These are phyloP conservation scores for Sporobolomyces phaffii DNA, from an alignment of 768 basidiomycete species.

Conservation along the genomic window DNA sequence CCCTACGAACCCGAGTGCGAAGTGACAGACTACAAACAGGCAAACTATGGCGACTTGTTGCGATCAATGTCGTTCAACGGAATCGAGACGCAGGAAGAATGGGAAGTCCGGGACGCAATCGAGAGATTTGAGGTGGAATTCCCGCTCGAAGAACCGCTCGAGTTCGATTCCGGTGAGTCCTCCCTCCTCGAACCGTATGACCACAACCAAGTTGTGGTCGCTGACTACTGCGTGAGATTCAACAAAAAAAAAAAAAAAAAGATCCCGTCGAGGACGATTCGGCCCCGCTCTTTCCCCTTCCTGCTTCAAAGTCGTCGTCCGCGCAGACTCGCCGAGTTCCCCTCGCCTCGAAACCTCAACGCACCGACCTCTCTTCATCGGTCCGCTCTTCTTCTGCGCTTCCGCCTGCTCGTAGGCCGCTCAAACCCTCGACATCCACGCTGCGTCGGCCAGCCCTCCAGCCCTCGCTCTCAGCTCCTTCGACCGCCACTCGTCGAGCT, in stretches of 20 bases:
- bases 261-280: neutral
- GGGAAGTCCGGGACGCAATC: slow-evolving; percentile 1
- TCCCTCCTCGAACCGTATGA: too few species aligned
- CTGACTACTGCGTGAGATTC: neutral
- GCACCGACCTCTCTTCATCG: neutral
- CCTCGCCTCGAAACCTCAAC: neutral
- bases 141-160: neutral
- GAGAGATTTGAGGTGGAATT: neutral
- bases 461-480: neutral
- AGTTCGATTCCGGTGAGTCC: neutral
- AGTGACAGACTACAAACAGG: neutral
- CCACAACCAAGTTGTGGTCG: neutral
- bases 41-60: neutral
- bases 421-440: neutral
- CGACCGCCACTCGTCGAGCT: neutral
- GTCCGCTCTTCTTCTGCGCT: neutral
- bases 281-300: neutral
- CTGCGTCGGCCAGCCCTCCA: neutral
- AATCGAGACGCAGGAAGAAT: neutral
- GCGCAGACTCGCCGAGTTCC: neutral
- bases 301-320: too few species aligned
- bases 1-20: neutral
- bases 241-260: too few species aligned
- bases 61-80: slow-evolving; percentile 2
- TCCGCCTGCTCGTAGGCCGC: neutral